These are phyloP conservation scores for Phalaenopsis hybrid DNA, from an alignment of 116 monocot genomes.

Conservation along the genomic window DNA sequence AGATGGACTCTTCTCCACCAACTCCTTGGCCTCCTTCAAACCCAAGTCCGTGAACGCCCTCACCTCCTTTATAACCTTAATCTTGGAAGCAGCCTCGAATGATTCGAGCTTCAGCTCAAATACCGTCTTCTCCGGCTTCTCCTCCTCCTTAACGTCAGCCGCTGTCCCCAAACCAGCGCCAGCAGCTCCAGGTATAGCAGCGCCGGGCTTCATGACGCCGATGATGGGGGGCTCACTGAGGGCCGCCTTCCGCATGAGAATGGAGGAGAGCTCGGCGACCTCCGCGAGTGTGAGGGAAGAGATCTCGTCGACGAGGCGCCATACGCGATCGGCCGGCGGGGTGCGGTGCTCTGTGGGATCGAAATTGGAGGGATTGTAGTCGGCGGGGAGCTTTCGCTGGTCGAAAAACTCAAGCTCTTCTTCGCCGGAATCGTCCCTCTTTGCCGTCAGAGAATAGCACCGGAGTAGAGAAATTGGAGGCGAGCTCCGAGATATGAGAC, in stretches of 20 bases:
- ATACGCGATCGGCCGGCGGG: conserved; percentile 73
- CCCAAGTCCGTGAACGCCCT: conserved; percentile 81
- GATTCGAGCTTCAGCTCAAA: conserved; percentile 84
- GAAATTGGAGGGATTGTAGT: conserved; percentile 74
- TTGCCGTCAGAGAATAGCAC: conserved; percentile 19
- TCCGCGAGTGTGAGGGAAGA: conserved; percentile 64
- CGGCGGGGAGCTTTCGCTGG: conserved; percentile 60
- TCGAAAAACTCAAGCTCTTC: conserved; percentile 49
- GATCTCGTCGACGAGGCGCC: conserved; percentile 89
- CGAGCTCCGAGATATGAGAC: conserved; percentile 8
- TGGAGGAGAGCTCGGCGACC: conserved; percentile 54
- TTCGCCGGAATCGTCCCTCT: conserved; percentile 3
- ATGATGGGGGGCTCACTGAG: too few species aligned
- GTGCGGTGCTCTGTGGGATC: conserved; percentile 54
- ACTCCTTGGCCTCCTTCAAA: conserved; percentile 97
- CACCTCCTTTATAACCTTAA: conserved; percentile 95
- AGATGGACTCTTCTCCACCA: conserved; percentile 84
- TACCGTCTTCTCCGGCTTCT: conserved; percentile 82
- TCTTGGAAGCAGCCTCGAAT: conserved; percentile 70
- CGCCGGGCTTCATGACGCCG: too few species aligned
- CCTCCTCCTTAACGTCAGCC: conserved; percentile 30
- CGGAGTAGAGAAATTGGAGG: conserved; percentile 10
- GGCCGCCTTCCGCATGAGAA: conserved; percentile 22
- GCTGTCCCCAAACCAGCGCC: neutral
- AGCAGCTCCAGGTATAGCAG: too few species aligned